Evolutionary conservation across 2,329 filamentous ascomycete genomes (phyloP), one percentile per base, ranked within the genome.

Genomic region (Penicillium sp.): DNA sequence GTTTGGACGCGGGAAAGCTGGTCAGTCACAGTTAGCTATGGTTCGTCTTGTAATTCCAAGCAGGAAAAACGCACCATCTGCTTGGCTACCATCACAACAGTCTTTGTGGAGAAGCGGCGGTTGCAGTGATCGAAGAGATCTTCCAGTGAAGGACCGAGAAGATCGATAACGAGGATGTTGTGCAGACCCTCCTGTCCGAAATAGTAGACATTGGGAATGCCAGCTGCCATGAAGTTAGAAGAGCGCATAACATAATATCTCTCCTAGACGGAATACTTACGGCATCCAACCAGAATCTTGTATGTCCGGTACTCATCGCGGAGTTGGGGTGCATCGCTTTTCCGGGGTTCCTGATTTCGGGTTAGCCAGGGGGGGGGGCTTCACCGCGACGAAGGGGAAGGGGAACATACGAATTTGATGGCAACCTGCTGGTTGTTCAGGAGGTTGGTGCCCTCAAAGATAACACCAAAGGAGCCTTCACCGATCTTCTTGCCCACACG

Each of bases 181-280:
- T 99, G 94, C 31, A 97, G 88, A 68, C 93, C 94, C 78, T 97
- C 93, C 75, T 99, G 94, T 62, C 94, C 94, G 69, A 97, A 99
- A 80, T 97, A 99, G 81, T 97, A 97, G 71, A 99, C 94, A 85
- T 97, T 97, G 71, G 94, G 94, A 68, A 99, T 97, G 71, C 94
- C 94, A 71, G 93, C 93, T 97, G 75, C 29, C 43, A 29, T 29
- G 56, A 36, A 8, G 68, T 82, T 65, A 82, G 77, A 55, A 45
- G 64, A 61, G 15, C 33, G 21, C 29, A 33, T 13, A 33, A 33
- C 31, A 33, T 33, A 15, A 33, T 33, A 33, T 33, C 12, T 33
- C 12, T 8, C 12, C 31, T 13, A 33, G 31, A 33, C 12, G 27
- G 57, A 58, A 89, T 19, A 53, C 94, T 89, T 82, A 99, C 94